A percentile compares a stretch with the other conserved stretches of the same genome.
These are phyloP conservation scores for Cyberlindnera mrakii DNA, from an alignment of 805 yeast genomes.

Conservation along the genomic window DNA sequence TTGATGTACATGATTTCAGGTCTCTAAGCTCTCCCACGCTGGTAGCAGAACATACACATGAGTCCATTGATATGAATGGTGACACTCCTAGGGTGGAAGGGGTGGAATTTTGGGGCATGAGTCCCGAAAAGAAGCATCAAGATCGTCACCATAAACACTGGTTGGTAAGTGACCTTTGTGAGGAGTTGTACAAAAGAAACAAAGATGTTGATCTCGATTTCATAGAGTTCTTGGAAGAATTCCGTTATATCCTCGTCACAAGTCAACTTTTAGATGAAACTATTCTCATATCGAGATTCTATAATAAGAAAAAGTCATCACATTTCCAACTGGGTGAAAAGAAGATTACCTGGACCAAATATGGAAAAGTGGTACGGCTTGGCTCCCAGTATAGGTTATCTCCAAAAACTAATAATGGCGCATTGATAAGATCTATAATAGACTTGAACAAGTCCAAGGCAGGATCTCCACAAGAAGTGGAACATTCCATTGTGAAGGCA, in stretches of 20 bases:
- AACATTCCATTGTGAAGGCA: background rate
- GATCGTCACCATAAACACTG: background rate
- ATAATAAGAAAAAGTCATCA: constrained; percentile 13
- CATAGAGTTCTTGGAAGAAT: constrained; percentile 41
- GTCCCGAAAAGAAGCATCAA: background rate
- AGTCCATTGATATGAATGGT: background rate
- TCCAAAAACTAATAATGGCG: background rate
- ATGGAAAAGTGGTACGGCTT: constrained; percentile 1
- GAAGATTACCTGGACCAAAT: background rate
- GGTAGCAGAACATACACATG: constrained; percentile 13
- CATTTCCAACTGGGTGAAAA: background rate
- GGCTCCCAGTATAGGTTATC: background rate
- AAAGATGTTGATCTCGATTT: background rate
- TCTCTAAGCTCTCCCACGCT: constrained; percentile 23
- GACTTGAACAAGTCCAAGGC: background rate
- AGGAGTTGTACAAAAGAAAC: background rate
- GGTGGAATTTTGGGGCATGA: constrained; percentile 5
- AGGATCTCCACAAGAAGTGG: background rate
- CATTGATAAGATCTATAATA: background rate
- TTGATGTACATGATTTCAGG: constrained; percentile 13
- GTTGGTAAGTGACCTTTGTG: background rate
- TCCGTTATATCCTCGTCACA: constrained; percentile 43
- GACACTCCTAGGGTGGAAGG: background rate
- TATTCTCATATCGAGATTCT: constrained; percentile 24
- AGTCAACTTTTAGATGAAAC: constrained; percentile 41